Conservation (phyloP, 495 filamentous ascomycete species). For the Lasiosphaeriaceae sp. region DNA sequence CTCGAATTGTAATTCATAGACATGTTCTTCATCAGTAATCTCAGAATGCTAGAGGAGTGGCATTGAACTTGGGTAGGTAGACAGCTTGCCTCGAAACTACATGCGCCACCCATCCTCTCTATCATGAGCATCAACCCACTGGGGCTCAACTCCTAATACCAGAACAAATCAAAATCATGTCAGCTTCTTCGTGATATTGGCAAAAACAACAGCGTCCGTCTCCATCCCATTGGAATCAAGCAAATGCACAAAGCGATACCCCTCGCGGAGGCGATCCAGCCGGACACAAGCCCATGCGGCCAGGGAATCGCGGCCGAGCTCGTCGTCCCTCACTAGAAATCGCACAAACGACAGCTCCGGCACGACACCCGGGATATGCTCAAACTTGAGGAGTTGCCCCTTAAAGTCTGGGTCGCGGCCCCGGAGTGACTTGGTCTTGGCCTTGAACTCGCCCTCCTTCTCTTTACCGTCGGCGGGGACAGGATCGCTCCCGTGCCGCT, state of each 20-base stretch:
- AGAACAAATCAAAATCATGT: not conserved
- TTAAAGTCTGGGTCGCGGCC: constrained; percentile 69
- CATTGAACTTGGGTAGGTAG: too few species aligned
- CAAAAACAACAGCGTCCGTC: constrained; percentile 62
- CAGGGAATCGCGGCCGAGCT: constrained; percentile 66
- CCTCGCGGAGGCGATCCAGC: constrained; percentile 70
- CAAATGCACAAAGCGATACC: constrained; percentile 73
- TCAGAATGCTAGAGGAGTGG: too few species aligned
- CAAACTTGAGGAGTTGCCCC: constrained; percentile 59
- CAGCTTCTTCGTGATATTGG: constrained; percentile 60
- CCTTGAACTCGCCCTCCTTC: constrained; percentile 64
- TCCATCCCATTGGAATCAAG: constrained; percentile 52
- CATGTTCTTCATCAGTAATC: too few species aligned
- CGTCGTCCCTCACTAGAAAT: constrained; percentile 82
- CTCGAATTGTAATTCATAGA: too few species aligned
- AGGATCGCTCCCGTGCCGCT: constrained; percentile 34
- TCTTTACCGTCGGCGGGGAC: constrained; percentile 26
- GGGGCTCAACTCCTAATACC: too few species aligned
- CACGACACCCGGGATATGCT: constrained; percentile 59
- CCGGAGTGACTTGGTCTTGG: constrained; percentile 56
- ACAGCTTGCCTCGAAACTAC: too few species aligned
- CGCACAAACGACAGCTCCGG: constrained; percentile 79
- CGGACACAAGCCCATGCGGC: constrained; percentile 87
- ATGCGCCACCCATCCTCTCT: too few species aligned
- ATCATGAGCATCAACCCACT: too few species aligned